Percentiles rank a stretch among this genome's conserved stretches.
phyloP scores from a whole-genome alignment of 495 filamentous ascomycete species.

The Lasiosphaeris hirsuta region DNA sequence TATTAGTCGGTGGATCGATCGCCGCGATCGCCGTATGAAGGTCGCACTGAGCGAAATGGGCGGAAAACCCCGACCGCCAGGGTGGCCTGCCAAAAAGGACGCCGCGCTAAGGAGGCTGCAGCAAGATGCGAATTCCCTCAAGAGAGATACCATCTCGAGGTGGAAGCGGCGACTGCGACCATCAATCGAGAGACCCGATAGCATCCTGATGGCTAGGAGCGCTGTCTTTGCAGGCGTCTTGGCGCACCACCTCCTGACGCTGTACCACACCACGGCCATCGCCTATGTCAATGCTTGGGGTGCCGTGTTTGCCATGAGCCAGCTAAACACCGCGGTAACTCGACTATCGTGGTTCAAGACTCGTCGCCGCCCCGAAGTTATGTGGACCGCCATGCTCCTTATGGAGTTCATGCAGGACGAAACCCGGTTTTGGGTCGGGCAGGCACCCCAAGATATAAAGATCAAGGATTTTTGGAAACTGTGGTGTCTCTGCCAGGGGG shows the following conservation, averaged over 20 bases:
- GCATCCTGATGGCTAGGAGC: neutral
- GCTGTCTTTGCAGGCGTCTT: neutral
- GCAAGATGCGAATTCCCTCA: neutral
- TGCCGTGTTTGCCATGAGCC: neutral
- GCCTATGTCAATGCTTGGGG: conserved; percentile 4
- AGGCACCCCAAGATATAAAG: neutral
- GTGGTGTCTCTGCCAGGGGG: neutral
- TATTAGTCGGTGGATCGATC: neutral
- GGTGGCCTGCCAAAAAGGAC: conserved; percentile 4
- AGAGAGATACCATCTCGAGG: neutral
- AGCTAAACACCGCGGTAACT: neutral
- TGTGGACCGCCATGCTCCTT: conserved; percentile 1
- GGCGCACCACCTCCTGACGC: neutral
- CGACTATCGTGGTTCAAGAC: neutral
- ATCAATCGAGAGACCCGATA: neutral
- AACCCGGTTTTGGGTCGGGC: neutral
- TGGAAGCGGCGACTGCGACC: neutral
- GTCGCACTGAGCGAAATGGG: neutral
- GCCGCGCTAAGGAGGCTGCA: neutral
- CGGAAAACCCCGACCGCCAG: neutral
- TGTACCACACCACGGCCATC: neutral
- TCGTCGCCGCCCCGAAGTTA: neutral
- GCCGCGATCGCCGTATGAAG: neutral
- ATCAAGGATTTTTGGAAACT: conserved; percentile 2
- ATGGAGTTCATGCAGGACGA: neutral